phyloP scores from a whole-genome alignment of 768 basidiomycete genomes.

The Cystofilobasidium bisporidii region DNA sequence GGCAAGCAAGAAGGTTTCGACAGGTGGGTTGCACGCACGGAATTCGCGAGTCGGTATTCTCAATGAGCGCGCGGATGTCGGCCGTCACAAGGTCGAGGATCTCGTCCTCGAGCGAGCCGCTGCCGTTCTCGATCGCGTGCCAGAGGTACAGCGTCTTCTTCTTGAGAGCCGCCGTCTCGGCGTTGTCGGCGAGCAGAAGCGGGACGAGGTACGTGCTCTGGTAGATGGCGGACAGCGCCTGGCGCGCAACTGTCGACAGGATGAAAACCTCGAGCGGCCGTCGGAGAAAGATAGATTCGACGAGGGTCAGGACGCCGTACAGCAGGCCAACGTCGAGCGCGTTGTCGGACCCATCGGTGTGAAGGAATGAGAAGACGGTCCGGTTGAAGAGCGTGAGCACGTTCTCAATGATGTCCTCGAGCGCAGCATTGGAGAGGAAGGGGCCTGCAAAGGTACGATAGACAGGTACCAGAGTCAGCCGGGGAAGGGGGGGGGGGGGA shows the following conservation, averaged over 20 bases:
- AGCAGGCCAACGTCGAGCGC: background rate
- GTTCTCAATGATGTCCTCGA: slow-evolving; percentile 2
- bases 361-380: slow-evolving; percentile 7
- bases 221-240: slow-evolving; percentile 4
- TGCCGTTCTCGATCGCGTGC: slow-evolving; percentile 1
- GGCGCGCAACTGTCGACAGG: background rate
- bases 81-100: background rate
- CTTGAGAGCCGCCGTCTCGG: slow-evolving; percentile 10
- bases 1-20: too few species aligned
- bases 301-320: background rate
- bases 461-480: too few species aligned
- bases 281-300: background rate
- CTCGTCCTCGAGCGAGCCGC: background rate
- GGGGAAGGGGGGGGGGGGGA: too few species aligned
- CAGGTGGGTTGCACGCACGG: too few species aligned
- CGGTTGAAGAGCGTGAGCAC: slow-evolving; percentile 8
- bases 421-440: background rate
- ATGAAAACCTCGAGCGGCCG: slow-evolving; percentile 13
- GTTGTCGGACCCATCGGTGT: background rate
- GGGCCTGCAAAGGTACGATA: background rate
- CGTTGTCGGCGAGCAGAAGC: background rate
- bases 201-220: slow-evolving; percentile 15
- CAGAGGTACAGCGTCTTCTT: slow-evolving; percentile 6
- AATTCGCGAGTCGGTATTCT: background rate
- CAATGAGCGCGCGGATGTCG: slow-evolving; percentile 8